Evolutionary conservation across 2,329 filamentous ascomycete species (phyloP).

Genomic region (Diaporthe humulicola): DNA sequence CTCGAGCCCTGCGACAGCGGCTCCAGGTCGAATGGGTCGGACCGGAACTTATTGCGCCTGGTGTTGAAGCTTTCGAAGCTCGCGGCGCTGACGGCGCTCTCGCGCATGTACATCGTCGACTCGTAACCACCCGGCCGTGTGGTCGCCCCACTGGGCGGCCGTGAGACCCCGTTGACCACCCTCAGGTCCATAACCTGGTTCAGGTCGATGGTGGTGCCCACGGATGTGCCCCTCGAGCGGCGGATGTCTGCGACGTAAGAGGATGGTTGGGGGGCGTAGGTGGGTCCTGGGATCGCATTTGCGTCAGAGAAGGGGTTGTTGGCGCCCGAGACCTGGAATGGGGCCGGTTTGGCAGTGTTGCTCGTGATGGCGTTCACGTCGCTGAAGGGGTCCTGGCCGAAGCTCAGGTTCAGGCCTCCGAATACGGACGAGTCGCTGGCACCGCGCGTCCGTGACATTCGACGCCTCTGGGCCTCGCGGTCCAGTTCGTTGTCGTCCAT

Average conservation of each 20-base stretch:
- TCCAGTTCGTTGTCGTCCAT: constrained; percentile 58
- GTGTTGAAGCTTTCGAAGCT: constrained; percentile 60
- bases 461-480: constrained; percentile 53
- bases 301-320: constrained; percentile 64
- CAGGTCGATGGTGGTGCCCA: constrained; percentile 49
- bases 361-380: constrained; percentile 59
- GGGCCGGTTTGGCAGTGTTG: constrained; percentile 55
- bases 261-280: constrained; percentile 47
- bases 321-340: constrained; percentile 49
- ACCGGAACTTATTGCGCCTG: constrained; percentile 69
- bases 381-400: constrained; percentile 61
- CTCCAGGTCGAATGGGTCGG: constrained; percentile 76
- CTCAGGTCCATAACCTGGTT: constrained; percentile 38
- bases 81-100: constrained; percentile 57
- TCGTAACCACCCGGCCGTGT: not conserved
- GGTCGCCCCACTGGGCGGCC: constrained; percentile 28
- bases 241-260: constrained; percentile 63
- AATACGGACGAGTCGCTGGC: constrained; percentile 52
- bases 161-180: constrained; percentile 37
- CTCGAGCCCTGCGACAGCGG: constrained; percentile 55
- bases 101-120: constrained; percentile 45
- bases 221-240: constrained; percentile 63
- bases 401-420: constrained; percentile 54
- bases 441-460: constrained; percentile 45
- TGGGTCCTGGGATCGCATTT: constrained; percentile 55